Base-by-base conservation (phyloP, 2,329 filamentous ascomycete genomes). In the Colletotrichum sp. region DNA sequence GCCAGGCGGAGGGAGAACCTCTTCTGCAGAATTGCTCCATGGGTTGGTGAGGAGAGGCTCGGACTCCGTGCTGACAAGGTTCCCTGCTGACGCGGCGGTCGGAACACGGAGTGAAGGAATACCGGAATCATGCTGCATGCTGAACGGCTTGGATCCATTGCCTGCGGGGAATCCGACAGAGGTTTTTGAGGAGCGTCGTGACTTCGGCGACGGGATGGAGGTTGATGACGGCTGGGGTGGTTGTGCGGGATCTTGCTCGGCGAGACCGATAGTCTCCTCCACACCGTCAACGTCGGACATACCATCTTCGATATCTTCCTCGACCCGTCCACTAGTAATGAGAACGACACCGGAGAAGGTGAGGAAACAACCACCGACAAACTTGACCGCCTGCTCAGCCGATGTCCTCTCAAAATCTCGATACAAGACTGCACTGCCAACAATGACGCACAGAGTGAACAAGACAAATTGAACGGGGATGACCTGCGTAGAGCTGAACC, bases 261-360 rank as follows among this genome's bases (percentile, higher is more conserved):
- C 81, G 24, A 93, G 87, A 47, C 90, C 88, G 65, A 93, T 92
- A 15, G 89, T 91, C 77, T 93, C 92, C 76, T 93, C 91, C 18
- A 91, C 86, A 43, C 90, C 90, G 58, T 91, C 90, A 33, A 84
- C 84, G 55, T 92, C 90, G 5, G 85, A 89, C 18, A 90, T 88
- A 21, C 80, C 21, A 9, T 92, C 90, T 5, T 91, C 88, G 5
- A 91, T 88, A n/a, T 90, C 86, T 21, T 89, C 89, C 13, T 87
- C 84, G 16, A 83, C 85, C 77, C 96, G 90, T 68, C 95, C 95
- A 79, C 94, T 98, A 2, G 97, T 98, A 80, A 99, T 98, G 77
- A 98, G 90, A 84, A 97, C 98, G n/a, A 99, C 97, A 12, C 97
- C 97, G 73, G 96, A 92, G 82, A 99, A 99, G 1, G 97, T 99